A percentile compares a stretch with the other conserved stretches of the same genome.
phyloP scores from a whole-genome alignment of 2,329 filamentous ascomycete genomes.

The Taxawa tesnikishii region DNA sequence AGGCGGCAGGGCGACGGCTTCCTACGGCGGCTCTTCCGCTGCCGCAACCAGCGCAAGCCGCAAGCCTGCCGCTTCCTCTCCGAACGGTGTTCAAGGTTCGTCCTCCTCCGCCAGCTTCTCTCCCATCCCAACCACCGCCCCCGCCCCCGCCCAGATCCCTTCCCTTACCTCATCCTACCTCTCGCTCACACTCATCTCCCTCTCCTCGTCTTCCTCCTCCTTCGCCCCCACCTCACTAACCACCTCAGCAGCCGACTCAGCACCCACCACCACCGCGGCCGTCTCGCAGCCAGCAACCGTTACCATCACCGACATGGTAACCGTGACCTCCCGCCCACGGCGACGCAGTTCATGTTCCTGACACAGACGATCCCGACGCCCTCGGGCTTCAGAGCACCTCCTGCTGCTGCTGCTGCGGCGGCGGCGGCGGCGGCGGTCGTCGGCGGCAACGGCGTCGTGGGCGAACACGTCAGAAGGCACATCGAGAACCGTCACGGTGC shows the following conservation, averaged over 20 bases:
- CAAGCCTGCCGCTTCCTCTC: constrained; percentile 1
- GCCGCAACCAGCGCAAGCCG: too few relatives aligned
- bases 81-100: not conserved
- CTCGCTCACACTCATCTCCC: not conserved
- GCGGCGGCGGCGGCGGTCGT: not conserved
- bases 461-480: not conserved
- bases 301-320: not conserved
- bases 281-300: too few relatives aligned
- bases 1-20: not conserved
- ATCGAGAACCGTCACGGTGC: not conserved
- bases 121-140: not conserved
- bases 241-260: too few relatives aligned
- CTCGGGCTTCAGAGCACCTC: not conserved
- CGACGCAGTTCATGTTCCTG: too few relatives aligned
- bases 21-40: constrained; percentile 1
- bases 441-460: not conserved
- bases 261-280: too few relatives aligned
- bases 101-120: not conserved
- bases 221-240: not conserved
- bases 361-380: too few relatives aligned
- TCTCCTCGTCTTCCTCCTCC: not conserved
- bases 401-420: not conserved
- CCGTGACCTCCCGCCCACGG: too few relatives aligned
- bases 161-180: not conserved
- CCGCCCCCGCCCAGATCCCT: not conserved